Evolutionary conservation across 306 rosid species (phyloP), one percentile per base, ranked within the genome.

Genomic region (Pyrus pyrifolia): DNA sequence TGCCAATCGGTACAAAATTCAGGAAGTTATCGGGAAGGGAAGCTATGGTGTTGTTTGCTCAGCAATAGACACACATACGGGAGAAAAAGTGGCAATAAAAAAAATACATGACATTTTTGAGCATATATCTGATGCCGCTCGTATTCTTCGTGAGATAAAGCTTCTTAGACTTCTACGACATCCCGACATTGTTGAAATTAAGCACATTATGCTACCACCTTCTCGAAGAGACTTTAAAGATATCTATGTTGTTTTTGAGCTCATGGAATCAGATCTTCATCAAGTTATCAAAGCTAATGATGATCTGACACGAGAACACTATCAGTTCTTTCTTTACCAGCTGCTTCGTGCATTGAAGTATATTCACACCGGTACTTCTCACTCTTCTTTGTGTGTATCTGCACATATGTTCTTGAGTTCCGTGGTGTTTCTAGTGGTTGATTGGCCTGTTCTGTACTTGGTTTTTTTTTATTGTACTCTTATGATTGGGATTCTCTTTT

Each of bases 1-100:
- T 79, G 97, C 91, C 82, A 94, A 72, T 80, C 86, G 95, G 75
- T 92, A 87, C 82, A 90, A 94, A 86, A 90, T 94, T 82, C 97
- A 85, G 84, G 97, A 94, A 85, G 95, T 94, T 61, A 58, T 94
- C 65, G 98, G 98, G 67, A 94, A 92, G 80, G 98, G 98, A 82
- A 94, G 98, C 76, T 94, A 94, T 79, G 98, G 98, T 11, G 93
- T 92, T 76, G 98, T 94, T 73, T 91, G 98, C 87, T 94, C 98
- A 58, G 98, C 98, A 45, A 78, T 94, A 23, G 98, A 94, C 83
- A 91, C 95, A 71, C 95, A 87, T 73, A 92, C 96, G 0, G 89
- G 91, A 38, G 91, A 91, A 82, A 94, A 89, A 79, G 98, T 94
- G 79, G 98, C 98, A 38, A 93, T 93, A 77, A 93, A 93, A 78